Conservation (phyloP, 1,284 basidiomycete species). For the Pseudozyma sp. region DNA sequence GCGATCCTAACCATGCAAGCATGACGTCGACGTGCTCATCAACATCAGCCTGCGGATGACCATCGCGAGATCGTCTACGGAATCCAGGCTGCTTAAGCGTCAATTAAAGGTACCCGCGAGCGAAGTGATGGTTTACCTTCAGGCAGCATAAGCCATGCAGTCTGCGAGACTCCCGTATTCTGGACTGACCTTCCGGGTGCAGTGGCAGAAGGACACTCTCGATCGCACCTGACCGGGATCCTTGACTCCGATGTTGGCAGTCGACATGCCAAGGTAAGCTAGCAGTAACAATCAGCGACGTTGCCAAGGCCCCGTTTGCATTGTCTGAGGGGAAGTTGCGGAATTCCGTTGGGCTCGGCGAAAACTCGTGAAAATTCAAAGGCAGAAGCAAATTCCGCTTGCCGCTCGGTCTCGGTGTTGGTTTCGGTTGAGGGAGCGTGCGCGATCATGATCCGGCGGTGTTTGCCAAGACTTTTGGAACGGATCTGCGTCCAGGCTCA, state of each 20-base stretch:
- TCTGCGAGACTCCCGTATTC: background rate
- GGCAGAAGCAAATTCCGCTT: background rate
- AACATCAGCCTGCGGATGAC: background rate
- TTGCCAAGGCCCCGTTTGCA: too few species aligned
- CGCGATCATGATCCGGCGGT: too few species aligned
- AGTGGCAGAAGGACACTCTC: too few species aligned
- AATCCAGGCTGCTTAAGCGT: background rate
- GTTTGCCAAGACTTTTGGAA: constrained; percentile 3
- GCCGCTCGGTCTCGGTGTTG: constrained; percentile 1
- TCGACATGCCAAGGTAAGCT: background rate
- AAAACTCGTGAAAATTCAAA: constrained; percentile 4
- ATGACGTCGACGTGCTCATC: background rate
- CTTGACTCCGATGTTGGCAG: too few species aligned
- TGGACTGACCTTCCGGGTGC: too few species aligned
- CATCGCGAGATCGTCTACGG: background rate
- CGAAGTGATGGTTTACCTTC: constrained; percentile 13
- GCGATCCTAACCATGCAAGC: background rate
- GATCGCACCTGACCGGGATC: too few species aligned
- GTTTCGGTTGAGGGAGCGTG: constrained; percentile 1
- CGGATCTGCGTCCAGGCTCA: background rate
- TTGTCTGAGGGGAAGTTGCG: constrained; percentile 2
- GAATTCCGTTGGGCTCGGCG: constrained; percentile 40
- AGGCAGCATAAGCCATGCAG: background rate
- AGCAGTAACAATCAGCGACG: background rate
- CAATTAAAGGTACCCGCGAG: background rate